Evolutionary conservation across 176 grass and related monocot genomes (phyloP).

Genomic region (Saccharum spontaneum): DNA sequence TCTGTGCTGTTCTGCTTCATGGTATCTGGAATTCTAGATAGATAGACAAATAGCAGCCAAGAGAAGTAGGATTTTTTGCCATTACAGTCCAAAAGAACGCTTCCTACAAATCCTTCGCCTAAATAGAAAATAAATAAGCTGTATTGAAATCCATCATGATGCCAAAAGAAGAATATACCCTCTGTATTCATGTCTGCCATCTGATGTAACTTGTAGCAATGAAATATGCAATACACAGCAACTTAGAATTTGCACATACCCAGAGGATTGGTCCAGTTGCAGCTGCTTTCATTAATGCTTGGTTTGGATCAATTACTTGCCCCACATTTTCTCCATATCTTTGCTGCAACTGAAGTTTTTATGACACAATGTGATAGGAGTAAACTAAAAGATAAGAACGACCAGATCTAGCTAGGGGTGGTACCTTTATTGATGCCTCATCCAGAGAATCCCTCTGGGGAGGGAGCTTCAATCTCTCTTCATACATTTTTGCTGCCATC

Average conservation of each 20-base stretch:
- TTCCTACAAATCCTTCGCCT: not conserved
- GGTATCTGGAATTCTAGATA: not conserved
- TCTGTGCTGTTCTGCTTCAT: not conserved
- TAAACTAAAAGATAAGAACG: constrained; percentile 9
- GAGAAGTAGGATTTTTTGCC: not conserved
- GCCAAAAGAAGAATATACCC: not conserved
- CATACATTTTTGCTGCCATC: constrained; percentile 95
- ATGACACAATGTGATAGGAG: constrained; percentile 23
- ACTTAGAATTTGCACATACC: constrained; percentile 56
- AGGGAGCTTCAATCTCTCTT: constrained; percentile 83
- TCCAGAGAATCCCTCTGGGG: constrained; percentile 80
- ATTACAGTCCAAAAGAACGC: not conserved
- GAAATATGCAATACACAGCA: constrained; percentile 8
- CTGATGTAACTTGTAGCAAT: constrained; percentile 4
- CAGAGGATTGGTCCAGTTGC: constrained; percentile 86
- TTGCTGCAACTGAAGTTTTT: constrained; percentile 56
- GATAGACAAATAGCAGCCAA: not conserved
- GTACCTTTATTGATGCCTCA: constrained; percentile 90
- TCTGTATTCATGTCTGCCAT: constrained; percentile 16
- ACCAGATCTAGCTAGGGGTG: not conserved
- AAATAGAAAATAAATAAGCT: not conserved
- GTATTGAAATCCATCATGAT: not conserved
- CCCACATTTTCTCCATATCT: constrained; percentile 87
- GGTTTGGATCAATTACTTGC: constrained; percentile 69
- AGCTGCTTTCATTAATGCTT: constrained; percentile 83